A percentile compares a stretch with the other conserved stretches of the same genome.
phyloP scores from a whole-genome alignment of 1,139 yeast genomes.

The Blastobotrys persicus region DNA sequence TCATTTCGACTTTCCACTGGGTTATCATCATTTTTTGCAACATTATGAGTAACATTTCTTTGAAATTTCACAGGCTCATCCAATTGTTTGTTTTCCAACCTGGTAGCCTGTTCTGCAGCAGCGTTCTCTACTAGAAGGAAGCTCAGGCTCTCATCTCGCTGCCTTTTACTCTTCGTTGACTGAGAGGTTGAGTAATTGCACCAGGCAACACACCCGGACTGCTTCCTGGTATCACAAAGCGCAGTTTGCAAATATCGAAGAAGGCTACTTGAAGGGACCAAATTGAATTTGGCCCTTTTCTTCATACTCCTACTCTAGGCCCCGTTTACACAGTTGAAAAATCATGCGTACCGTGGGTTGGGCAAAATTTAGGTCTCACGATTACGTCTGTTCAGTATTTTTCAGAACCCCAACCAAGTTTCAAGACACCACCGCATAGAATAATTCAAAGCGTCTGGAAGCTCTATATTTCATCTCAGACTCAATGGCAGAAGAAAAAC shows the following conservation, averaged over 20 bases:
- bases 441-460: no score
- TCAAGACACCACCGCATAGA: no score
- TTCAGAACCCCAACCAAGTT: not conserved
- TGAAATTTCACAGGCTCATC: not conserved
- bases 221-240: constrained; percentile 8
- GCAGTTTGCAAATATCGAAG: constrained; percentile 20
- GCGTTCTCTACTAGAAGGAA: constrained; percentile 5
- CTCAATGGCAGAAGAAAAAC: constrained; percentile 12
- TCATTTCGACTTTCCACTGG: constrained; percentile 3
- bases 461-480: constrained; percentile 1
- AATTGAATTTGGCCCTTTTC: constrained; percentile 11
- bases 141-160: constrained; percentile 9
- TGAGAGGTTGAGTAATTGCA: constrained; percentile 3
- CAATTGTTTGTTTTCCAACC: constrained; percentile 2
- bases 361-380: constrained; percentile 2
- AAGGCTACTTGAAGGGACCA: constrained; percentile 25
- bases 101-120: constrained; percentile 1
- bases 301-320: constrained; percentile 2
- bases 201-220: not conserved
- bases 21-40: not conserved
- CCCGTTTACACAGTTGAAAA: constrained; percentile 1
- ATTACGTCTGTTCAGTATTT: constrained; percentile 1
- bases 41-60: not conserved
- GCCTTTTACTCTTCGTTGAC: constrained; percentile 1
- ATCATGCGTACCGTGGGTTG: not conserved